Conservation (phyloP, 306 rosid species). For the Senna tora region DNA sequence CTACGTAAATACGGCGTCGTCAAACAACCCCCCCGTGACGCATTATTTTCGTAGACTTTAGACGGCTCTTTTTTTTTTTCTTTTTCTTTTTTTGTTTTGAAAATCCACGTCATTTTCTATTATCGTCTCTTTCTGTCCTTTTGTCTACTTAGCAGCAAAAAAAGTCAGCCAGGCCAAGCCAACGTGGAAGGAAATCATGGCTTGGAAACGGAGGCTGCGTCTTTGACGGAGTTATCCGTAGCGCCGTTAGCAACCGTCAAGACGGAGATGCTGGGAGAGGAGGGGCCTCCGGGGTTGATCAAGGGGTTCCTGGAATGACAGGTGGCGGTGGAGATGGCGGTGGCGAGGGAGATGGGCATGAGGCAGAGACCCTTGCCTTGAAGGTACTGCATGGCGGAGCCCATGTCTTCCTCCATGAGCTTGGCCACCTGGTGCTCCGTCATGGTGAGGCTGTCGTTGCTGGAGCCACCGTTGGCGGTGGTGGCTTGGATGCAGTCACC, state of each 20-base stretch:
- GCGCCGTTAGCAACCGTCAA: slow-evolving; percentile 55
- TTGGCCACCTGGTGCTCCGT: slow-evolving; percentile 95
- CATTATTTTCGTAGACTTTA: slow-evolving; percentile 60
- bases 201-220: slow-evolving; percentile 71
- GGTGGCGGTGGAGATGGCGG: slow-evolving; percentile 88
- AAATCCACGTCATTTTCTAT: slow-evolving; percentile 40
- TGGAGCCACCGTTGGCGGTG: slow-evolving; percentile 44
- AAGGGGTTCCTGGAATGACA: slow-evolving; percentile 72
- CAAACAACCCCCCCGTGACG: slow-evolving; percentile 12
- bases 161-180: slow-evolving; percentile 34
- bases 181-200: slow-evolving; percentile 27
- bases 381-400: slow-evolving; percentile 97
- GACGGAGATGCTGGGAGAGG: slow-evolving; percentile 88
- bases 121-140: neutral
- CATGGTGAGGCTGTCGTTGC: slow-evolving; percentile 71
- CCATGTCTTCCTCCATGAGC: slow-evolving; percentile 98
- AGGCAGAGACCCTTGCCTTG: slow-evolving; percentile 97
- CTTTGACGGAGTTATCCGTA: slow-evolving; percentile 51
- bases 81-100: neutral
- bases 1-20: slow-evolving; percentile 78
- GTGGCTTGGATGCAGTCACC: slow-evolving; percentile 70
- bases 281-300: slow-evolving; percentile 51
- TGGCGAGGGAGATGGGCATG: slow-evolving; percentile 96
- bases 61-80: slow-evolving; percentile 4
- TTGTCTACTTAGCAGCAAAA: neutral